Percentiles rank a stretch among this genome's conserved stretches.
Evolutionary conservation across 2,329 filamentous ascomycete species (phyloP).

Genomic region (Penicillium occitanis): DNA sequence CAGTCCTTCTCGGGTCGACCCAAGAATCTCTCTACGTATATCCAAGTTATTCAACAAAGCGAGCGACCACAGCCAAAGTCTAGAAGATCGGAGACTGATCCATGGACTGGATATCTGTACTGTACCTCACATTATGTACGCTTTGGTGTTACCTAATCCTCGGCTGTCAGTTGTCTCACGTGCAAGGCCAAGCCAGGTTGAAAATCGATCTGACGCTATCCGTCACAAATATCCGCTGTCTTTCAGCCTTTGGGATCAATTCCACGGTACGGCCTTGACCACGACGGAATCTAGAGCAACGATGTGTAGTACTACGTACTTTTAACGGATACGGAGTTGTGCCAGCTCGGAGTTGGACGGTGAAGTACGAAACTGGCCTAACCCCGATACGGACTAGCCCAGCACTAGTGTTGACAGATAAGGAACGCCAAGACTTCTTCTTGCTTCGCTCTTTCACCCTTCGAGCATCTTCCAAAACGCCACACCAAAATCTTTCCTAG

Average conservation of each 20-base stretch:
- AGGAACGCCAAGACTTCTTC: constrained; percentile 1
- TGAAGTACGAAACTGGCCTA: background rate
- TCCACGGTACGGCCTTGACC: background rate
- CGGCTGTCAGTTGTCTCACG: background rate
- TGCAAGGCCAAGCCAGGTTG: background rate
- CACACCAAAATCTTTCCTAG: background rate
- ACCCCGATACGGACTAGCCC: background rate
- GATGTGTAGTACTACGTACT: background rate
- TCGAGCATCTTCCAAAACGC: background rate
- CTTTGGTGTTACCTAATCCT: constrained; percentile 2
- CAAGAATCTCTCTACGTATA: background rate
- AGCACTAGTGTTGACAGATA: background rate
- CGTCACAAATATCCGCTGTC: background rate
- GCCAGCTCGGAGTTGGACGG: background rate
- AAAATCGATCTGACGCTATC: background rate
- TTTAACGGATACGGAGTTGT: background rate
- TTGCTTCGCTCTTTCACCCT: background rate
- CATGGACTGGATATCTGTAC: background rate
- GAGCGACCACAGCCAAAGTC: background rate
- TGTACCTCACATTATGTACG: background rate
- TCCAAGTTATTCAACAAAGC: background rate
- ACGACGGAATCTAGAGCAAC: background rate
- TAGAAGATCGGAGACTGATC: background rate
- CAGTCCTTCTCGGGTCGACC: background rate
- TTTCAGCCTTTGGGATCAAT: background rate